Percentiles rank a stretch among this genome's conserved stretches.
Evolutionary conservation across 164 flowering plant genomes (phyloP).

Genomic region (Liquidambar formosana): DNA sequence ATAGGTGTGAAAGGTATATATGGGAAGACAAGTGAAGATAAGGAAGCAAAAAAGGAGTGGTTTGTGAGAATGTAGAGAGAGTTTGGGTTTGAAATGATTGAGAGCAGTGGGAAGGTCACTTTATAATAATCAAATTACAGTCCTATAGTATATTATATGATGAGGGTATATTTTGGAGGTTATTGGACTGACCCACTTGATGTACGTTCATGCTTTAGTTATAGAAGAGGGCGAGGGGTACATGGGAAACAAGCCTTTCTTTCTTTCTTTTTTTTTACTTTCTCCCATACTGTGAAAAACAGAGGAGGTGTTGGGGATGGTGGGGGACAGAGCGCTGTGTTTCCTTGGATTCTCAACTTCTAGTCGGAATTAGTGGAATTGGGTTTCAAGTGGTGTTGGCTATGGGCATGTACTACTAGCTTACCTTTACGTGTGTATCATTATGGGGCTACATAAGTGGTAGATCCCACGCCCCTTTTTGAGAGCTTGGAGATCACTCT

Average conservation of each 20-base stretch:
- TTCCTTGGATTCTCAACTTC: slow-evolving; percentile 56
- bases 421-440: slow-evolving; percentile 3
- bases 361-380: slow-evolving; percentile 18
- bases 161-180: slow-evolving; percentile 15
- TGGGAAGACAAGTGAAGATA: no score
- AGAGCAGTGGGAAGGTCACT: slow-evolving; percentile 37
- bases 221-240: slow-evolving; percentile 11
- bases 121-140: slow-evolving; percentile 20
- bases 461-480: slow-evolving; percentile 12
- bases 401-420: background rate
- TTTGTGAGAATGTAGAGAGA: no score
- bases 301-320: slow-evolving; percentile 31
- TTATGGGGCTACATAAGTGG: background rate
- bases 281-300: slow-evolving; percentile 19
- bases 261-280: slow-evolving; percentile 6
- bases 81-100: slow-evolving; percentile 40
- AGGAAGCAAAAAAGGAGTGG: no score
- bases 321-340: slow-evolving; percentile 44
- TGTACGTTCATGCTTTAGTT: slow-evolving; percentile 19
- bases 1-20: background rate
- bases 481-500: slow-evolving; percentile 19
- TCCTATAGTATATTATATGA: slow-evolving; percentile 19
- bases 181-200: slow-evolving; percentile 27
- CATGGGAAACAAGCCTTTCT: slow-evolving; percentile 21
- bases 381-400: slow-evolving; percentile 18